Evolutionary conservation across 768 basidiomycete species (phyloP), one percentile per base, ranked within the genome.

Genomic region (Rhodotorula sphaerocarpa): DNA sequence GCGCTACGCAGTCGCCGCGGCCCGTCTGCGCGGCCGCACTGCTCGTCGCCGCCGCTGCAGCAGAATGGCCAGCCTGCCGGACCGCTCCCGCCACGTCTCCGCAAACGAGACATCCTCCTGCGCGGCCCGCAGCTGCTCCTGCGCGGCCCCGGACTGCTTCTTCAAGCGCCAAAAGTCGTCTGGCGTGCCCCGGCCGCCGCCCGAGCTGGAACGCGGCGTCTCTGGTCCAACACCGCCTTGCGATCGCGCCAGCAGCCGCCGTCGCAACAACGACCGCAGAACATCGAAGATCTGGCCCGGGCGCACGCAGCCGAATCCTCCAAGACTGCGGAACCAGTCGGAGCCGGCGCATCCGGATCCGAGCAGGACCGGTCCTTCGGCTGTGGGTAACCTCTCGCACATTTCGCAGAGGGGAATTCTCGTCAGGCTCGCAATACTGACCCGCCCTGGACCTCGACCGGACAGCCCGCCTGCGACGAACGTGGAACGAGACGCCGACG

Each of bases 401-500:
- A 58, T 16, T 47, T 9, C 18, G 11, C 18, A 23, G 15, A 45
- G 44, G 21, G 23, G 30, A n/a, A 18, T n/a, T n/a, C n/a, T n/a
- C n/a, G n/a, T n/a, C n/a, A 21, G 14, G 36, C 45, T 52, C 47
- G 42, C 20, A 25, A 42, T 14, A 1, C 34, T 14, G 15, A 46
- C n/a, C n/a, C 44, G 28, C 21, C 16, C 28, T 2, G 51, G 14
- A 31, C n/a, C n/a, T 23, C 30, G 20, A 9, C 15, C 30, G 3
- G 4, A 16, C 60, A 72, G 72, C 66, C 30, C 73, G 75, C 16
- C 63, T 92, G 11, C 78, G 86, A 33, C 80, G 81, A 63, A 87
- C 88, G 31, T 90, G 88, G 88, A 84, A 81, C 9, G 79, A 84
- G 71, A 91, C 92, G 0, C 89, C 90, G 0, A 91, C 87, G 41